These are phyloP conservation scores for Puccinia novopanici DNA, from an alignment of 1,284 basidiomycete genomes.

Conservation along the genomic window DNA sequence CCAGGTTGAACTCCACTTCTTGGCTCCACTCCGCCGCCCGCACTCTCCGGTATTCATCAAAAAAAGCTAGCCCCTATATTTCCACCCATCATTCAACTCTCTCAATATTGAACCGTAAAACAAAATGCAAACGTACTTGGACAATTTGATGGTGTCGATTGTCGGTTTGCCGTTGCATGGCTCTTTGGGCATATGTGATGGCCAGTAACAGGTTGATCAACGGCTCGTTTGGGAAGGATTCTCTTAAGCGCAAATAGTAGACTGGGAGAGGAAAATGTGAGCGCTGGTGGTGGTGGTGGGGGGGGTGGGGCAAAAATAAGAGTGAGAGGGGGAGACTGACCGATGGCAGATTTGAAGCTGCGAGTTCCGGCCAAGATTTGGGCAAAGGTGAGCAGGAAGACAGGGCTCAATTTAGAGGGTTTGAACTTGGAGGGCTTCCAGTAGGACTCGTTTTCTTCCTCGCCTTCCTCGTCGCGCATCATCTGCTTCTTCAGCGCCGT, in stretches of 20 bases:
- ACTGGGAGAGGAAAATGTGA: too few species aligned
- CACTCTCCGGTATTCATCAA: conserved; percentile 72
- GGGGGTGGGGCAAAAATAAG: conserved; percentile 34
- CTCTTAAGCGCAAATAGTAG: conserved; percentile 84
- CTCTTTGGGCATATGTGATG: conserved; percentile 79
- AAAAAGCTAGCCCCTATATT: conserved; percentile 74
- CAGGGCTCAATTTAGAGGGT: conserved; percentile 74
- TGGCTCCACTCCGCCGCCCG: conserved; percentile 61
- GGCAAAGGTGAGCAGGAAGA: conserved; percentile 78
- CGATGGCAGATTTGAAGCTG: conserved; percentile 86
- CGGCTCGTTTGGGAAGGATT: conserved; percentile 78
- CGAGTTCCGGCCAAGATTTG: conserved; percentile 79
- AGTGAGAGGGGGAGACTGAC: conserved; percentile 62
- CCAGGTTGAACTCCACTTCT: conserved; percentile 89
- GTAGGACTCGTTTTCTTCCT: conserved; percentile 46
- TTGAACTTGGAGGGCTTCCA: conserved; percentile 51
- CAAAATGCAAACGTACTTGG: conserved; percentile 63
- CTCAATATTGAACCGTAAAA: not conserved
- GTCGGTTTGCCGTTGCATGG: conserved; percentile 90
- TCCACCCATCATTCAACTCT: not conserved
- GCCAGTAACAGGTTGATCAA: conserved; percentile 79
- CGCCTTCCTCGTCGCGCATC: conserved; percentile 34
- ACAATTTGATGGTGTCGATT: conserved; percentile 84
- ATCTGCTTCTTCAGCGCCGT: not conserved
- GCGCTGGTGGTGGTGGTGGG: conserved; percentile 57